Evolutionary conservation across 1,284 basidiomycete species (phyloP), one percentile per base, ranked within the genome.

Genomic region (Cutaneotrichosporon cutaneum): DNA sequence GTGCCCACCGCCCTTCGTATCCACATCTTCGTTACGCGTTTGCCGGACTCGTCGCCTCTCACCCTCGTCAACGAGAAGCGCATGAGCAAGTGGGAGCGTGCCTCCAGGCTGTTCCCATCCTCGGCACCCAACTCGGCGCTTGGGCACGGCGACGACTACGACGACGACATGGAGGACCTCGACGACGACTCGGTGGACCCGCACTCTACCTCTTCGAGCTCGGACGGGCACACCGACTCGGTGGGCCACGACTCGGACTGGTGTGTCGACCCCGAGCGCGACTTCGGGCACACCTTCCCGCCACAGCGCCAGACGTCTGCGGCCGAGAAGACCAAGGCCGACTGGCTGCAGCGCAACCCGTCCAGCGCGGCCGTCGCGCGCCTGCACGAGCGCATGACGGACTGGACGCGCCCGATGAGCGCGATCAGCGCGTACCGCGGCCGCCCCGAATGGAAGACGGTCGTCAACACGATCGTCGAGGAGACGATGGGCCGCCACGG

Each of bases 1-100:
- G 26, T 54, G 13, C 73, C 76, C 2, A 69, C 68, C 2, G 75
- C 69, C 7, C 63, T 80, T 0, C 65, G 77, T 14, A 66, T 80
- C 30, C 67, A 73, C 26, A 69, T 80, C 54, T 75, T 74, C 60
- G 66, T 80, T 42, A 74, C 77, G 22, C 72, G 77, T 13, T 66
- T 65, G 30, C 73, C 75, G 4, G 53, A 66, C 18, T 64, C 59
- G 51, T 72, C 72, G 27, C 75, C 76, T 0, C 63, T 78, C 50
- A 68, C 64, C 11, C 65, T 75, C n/a, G 60, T 74, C 16, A 44
- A 54, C 55, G 48, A 56, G 30, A 58, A 58, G 56, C 26, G 36
- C 16, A 55, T 55, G 54, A 26, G 21, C 44, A 21, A 42, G 22
- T 48, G 45, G 45, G 33, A 58, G 44, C 33, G 44, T 14, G 47